Evolutionary conservation across 176 grass and related monocot species (phyloP).

Genomic region (Carex parvula): DNA sequence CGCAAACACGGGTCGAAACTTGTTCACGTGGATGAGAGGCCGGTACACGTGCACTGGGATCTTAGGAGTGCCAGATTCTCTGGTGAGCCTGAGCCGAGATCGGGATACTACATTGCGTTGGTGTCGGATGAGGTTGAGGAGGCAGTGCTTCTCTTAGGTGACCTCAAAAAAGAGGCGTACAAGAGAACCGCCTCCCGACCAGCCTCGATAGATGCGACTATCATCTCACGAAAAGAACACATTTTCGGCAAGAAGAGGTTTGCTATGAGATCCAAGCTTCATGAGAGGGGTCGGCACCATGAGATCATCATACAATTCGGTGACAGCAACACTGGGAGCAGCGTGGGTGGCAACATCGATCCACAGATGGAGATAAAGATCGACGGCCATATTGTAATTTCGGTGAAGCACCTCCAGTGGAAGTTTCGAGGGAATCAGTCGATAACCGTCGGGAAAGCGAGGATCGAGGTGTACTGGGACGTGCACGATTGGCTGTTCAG

Average conservation of each 20-base stretch:
- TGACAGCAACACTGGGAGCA: constrained; percentile 21
- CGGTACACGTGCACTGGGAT: constrained; percentile 72
- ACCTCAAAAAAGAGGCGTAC: constrained; percentile 50
- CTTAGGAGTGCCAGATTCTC: constrained; percentile 57
- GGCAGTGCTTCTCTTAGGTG: constrained; percentile 63
- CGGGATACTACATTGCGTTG: constrained; percentile 52
- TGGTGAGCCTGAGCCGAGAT: constrained; percentile 44
- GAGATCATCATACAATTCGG: constrained; percentile 63
- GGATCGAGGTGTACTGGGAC: constrained; percentile 89
- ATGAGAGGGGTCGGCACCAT: constrained; percentile 51
- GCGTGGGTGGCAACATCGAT: constrained; percentile 31
- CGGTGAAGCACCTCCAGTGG: constrained; percentile 91
- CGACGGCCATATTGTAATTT: constrained; percentile 57
- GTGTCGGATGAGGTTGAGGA: constrained; percentile 50
- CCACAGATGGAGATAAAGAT: constrained; percentile 56
- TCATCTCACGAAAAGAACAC: constrained; percentile 61
- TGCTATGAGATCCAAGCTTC: constrained; percentile 54
- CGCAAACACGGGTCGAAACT: constrained; percentile 44
- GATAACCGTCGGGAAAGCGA: constrained; percentile 55
- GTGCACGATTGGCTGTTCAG: constrained; percentile 91
- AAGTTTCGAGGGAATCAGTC: constrained; percentile 86
- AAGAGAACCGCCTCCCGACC: constrained; percentile 37
- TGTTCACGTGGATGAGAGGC: constrained; percentile 35
- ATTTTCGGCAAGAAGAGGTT: constrained; percentile 59
- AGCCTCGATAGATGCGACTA: constrained; percentile 33